A percentile compares a stretch with the other conserved stretches of the same genome.
These are phyloP conservation scores for Bonia amplexicaulis DNA, from an alignment of 176 grass and related monocot genomes.

Conservation along the genomic window DNA sequence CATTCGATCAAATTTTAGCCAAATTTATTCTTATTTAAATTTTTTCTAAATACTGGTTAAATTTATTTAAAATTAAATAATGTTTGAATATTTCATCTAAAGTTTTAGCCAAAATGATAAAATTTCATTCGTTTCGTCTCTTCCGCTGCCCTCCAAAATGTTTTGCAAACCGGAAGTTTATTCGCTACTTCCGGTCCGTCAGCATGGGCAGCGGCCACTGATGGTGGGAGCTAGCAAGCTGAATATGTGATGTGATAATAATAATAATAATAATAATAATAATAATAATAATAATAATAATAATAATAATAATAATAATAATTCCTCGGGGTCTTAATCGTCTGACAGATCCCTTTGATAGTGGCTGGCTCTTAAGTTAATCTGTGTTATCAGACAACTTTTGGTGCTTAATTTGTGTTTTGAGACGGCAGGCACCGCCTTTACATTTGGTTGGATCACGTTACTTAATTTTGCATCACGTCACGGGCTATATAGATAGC, in stretches of 20 bases:
- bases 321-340: neutral
- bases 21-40: too few relatives aligned
- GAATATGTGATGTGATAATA: neutral
- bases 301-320: too few relatives aligned
- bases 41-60: too few relatives aligned
- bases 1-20: too few relatives aligned
- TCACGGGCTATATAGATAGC: neutral
- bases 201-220: constrained; percentile 58
- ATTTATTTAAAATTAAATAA: too few relatives aligned
- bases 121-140: too few relatives aligned
- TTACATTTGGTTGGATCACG: neutral
- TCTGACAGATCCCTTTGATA: neutral
- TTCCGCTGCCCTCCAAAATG: too few relatives aligned
- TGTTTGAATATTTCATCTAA: too few relatives aligned
- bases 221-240: neutral
- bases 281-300: too few relatives aligned
- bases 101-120: too few relatives aligned
- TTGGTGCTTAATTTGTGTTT: neutral
- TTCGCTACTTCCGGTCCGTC: neutral
- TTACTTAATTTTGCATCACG: neutral
- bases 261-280: neutral
- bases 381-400: neutral
- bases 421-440: neutral
- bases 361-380: neutral
- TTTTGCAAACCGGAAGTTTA: too few relatives aligned